phyloP scores from a whole-genome alignment of 495 filamentous ascomycete genomes.

The Clavariopsis aquatica region DNA sequence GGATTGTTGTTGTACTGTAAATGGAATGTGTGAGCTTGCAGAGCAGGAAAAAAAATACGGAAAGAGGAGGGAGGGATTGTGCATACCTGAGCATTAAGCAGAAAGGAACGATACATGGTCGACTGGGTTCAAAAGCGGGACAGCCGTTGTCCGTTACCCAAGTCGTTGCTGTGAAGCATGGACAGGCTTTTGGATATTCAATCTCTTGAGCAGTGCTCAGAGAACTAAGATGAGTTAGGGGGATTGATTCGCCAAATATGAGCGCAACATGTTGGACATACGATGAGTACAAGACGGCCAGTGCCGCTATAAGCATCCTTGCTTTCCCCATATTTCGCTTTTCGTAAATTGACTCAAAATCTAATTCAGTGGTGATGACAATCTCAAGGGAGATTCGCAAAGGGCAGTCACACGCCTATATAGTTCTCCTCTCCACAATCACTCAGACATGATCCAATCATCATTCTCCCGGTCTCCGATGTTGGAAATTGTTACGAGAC shows the following conservation, averaged over 20 bases:
- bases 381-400: not conserved
- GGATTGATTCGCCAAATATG: not conserved
- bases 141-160: not conserved
- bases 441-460: not conserved
- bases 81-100: not conserved
- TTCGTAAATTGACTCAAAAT: not conserved
- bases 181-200: not conserved
- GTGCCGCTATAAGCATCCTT: not conserved
- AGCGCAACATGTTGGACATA: not conserved
- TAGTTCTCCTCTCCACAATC: not conserved
- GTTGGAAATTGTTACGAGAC: not conserved
- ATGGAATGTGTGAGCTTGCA: not conserved
- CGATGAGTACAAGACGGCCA: not conserved
- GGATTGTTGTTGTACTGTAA: conserved; percentile 17
- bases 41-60: not conserved
- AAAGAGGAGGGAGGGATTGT: not conserved
- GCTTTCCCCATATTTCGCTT: not conserved
- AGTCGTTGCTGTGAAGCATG: not conserved
- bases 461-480: not conserved
- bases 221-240: not conserved
- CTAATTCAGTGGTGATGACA: not conserved
- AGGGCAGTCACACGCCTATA: not conserved
- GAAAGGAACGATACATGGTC: not conserved
- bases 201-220: not conserved
- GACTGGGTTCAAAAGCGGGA: not conserved